Conservation (phyloP, 805 yeast species). For the Cyberlindnera japonica region DNA sequence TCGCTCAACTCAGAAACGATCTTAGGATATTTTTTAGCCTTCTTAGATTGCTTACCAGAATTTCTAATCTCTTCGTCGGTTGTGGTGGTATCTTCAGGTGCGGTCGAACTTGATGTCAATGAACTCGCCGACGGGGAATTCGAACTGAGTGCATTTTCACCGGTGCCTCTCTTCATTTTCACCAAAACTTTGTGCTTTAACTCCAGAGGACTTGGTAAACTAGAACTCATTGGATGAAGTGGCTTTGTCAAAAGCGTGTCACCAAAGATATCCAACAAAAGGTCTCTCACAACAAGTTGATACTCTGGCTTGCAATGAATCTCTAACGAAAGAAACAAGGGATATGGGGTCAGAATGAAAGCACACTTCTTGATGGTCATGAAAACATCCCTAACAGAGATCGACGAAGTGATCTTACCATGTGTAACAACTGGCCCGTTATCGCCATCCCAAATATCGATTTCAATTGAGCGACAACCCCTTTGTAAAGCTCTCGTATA, state of each 20-base stretch:
- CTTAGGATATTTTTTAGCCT: constrained; percentile 18
- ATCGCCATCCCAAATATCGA: constrained; percentile 91
- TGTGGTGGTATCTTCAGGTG: constrained; percentile 28
- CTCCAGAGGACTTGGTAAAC: constrained; percentile 72
- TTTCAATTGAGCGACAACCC: constrained; percentile 93
- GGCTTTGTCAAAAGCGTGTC: constrained; percentile 39
- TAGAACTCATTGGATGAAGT: constrained; percentile 27
- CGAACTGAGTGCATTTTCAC: constrained; percentile 28
- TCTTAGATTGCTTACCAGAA: constrained; percentile 4
- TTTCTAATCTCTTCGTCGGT: constrained; percentile 2
- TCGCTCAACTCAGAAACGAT: constrained; percentile 45
- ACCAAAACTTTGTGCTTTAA: constrained; percentile 68
- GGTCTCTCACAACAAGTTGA: constrained; percentile 56
- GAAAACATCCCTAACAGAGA: constrained; percentile 65
- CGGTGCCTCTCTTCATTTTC: constrained; percentile 58
- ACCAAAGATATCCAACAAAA: constrained; percentile 56
- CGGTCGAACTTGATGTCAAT: constrained; percentile 28
- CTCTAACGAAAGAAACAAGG: constrained; percentile 83
- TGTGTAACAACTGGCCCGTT: constrained; percentile 85
- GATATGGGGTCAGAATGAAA: constrained; percentile 81
- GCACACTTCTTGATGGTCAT: constrained; percentile 78
- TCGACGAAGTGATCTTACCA: constrained; percentile 80
- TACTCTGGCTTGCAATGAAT: constrained; percentile 68
- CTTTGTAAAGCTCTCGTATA: constrained; percentile 82
- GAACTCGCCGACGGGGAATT: constrained; percentile 18